Base-by-base conservation (phyloP, 768 basidiomycete genomes). In the Floccularia luteovirens region DNA sequence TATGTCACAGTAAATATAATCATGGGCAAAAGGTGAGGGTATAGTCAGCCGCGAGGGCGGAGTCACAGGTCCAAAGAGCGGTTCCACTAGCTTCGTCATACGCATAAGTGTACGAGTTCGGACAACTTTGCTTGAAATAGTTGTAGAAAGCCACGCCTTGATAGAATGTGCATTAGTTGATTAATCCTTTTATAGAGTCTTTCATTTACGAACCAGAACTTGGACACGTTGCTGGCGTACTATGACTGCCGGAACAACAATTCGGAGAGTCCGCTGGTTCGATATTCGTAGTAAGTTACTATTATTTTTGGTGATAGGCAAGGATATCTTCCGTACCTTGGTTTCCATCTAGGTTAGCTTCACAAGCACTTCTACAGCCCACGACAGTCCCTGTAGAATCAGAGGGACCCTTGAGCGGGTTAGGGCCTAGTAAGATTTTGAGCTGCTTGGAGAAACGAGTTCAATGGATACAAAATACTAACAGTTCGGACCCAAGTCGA, bases 401-500 rank as follows among this genome's bases (percentile, higher is more conserved):
- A 43, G 51, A 66, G 1, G 79, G 78, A 2, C 78, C 78, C 36
- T 64, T 62, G 38, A 81, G 63, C 2, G 62, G 56, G 1, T 57
- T 45, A 22, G 79, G 77, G 49, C 75, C 76, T 72, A 47, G 23
- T 35, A 31, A 17, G 22, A 7, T 13, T 36, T 16, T 39, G 13
- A n/a, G 17, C 4, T 30, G 22, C 17, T 31, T 14, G 16, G 22
- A 3, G 3, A 19, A 24, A 10, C n/a, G 16, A 13, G 5, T 34
- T 13, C 31, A 22, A 13, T 12, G 23, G 33, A 7, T 23, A 3
- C 22, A n/a, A 14, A 16, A 25, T 25, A 40, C 48, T 35, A 25
- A 79, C 80, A 84, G 44, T 70, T 62, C 0, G 79, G 73, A 6
- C 67, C 69, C 8, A 82, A 68, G 48, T 85, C 80, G 14, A 77